Evolutionary conservation across 768 basidiomycete species (phyloP), one percentile per base, ranked within the genome.

Genomic region (Russula dissimulans): DNA sequence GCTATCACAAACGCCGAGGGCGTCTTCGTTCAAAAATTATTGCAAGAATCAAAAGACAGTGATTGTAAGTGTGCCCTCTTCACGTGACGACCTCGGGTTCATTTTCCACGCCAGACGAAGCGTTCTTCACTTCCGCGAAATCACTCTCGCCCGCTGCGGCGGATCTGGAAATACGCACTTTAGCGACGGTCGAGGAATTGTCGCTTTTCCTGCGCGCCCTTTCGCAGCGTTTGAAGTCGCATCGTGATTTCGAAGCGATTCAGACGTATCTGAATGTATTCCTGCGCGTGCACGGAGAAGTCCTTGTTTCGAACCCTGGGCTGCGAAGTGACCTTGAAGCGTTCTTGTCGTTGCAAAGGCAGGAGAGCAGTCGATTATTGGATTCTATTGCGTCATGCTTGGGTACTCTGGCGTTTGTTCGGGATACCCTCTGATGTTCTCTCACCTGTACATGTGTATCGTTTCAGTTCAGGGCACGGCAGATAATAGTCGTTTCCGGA

Each of bases 231-330:
- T 77, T 98, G 31, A 73, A 71, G 38, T 89, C 89, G 7, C 90
- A 85, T 65, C 82, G 83, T 50, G 97, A 99, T 73, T 98, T 97
- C 68, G 97, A 99, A 72, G 94, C 92, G 12, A 89, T 95, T 4
- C 93, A 98, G 71, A 81, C 94, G 1, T 78, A 95, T 69, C 79
- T 93, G 67, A 85, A 78, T 64, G 87, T 95, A 2, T 92, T 97
- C 71, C 73, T 98, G 44, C 82, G 83, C 17, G 78, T 89, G 54
- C 95, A 98, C 69, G 87, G 86, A 4, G 94, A 98, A 57, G 75
- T 85, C 0, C 74, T 98, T 34, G 77, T 92, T 36, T 78, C 76
- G 22, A 90, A 90, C 68, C 70, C 71, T 3, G 93, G 93, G 70
- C 67, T 95, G 61, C 73, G 74, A 55, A 69, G 68, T 4, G 77